phyloP scores from a whole-genome alignment of 73 alveolate genomes.

The Paramecium caudatum region DNA sequence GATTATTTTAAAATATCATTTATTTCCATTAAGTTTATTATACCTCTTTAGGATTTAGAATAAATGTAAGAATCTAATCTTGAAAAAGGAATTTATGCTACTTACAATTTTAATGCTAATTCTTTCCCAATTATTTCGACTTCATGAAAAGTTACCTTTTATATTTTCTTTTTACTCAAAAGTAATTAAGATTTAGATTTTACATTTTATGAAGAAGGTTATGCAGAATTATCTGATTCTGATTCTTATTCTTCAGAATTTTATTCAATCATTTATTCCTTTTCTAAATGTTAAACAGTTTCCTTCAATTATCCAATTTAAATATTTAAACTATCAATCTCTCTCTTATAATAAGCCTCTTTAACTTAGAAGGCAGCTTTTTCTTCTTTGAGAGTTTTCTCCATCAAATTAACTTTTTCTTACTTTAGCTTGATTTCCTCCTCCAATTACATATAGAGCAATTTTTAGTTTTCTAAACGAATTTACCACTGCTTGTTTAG shows the following conservation, averaged over 20 bases:
- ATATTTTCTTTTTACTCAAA: neutral
- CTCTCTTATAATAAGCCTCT: conserved; percentile 27
- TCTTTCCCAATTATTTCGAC: conserved; percentile 14
- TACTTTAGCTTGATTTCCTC: neutral
- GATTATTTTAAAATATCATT: neutral
- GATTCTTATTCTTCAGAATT: conserved; percentile 50
- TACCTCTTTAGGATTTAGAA: conserved; percentile 19
- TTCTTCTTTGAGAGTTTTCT: conserved; percentile 11
- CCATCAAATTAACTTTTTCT: neutral
- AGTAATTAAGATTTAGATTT: neutral
- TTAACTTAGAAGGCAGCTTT: neutral
- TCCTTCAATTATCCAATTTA: neutral
- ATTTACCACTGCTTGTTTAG: neutral
- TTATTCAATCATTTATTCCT: conserved; percentile 23
- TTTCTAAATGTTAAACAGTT: conserved; percentile 3
- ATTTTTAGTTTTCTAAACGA: neutral
- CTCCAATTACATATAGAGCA: neutral
- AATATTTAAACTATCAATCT: conserved; percentile 52
- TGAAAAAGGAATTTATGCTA: conserved; percentile 15
- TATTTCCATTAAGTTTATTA: neutral
- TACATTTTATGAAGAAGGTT: neutral
- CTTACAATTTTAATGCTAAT: neutral
- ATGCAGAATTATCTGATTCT: neutral
- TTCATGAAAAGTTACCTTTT: neutral
- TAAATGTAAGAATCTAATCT: conserved; percentile 32